Percentiles rank a stretch among this genome's conserved stretches.
Conservation (phyloP, 2,329 filamentous ascomycete species). For the Cytospora schulzeri region DNA sequence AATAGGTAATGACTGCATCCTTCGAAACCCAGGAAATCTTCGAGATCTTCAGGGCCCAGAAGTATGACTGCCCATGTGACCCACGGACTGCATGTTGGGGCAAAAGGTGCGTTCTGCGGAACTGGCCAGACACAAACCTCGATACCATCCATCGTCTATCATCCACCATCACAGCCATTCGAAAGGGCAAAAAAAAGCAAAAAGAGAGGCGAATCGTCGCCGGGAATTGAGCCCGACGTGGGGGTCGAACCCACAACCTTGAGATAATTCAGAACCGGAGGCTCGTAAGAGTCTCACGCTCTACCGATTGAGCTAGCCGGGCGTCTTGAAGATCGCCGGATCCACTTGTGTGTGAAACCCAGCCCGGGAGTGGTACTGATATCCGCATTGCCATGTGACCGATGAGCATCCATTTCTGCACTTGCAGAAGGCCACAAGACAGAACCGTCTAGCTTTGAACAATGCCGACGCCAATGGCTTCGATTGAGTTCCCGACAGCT, state of each 20-base stretch:
- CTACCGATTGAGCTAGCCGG: conserved; percentile 71
- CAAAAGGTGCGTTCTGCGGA: no score
- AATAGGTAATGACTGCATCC: not conserved
- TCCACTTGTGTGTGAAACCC: no score
- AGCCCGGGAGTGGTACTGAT: no score
- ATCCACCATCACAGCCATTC: no score
- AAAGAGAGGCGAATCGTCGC: not conserved
- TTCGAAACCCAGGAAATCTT: not conserved
- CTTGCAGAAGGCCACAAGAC: not conserved
- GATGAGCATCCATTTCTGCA: not conserved
- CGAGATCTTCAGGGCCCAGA: not conserved
- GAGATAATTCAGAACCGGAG: conserved; percentile 19
- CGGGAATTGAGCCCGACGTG: conserved; percentile 23
- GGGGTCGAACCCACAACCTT: conserved; percentile 24
- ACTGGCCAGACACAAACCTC: no score
- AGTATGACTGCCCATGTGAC: not conserved
- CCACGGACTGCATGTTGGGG: not conserved
- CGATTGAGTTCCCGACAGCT: not conserved
- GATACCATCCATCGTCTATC: no score
- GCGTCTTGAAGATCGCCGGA: conserved; percentile 33
- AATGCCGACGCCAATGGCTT: not conserved
- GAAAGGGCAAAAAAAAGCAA: no score
- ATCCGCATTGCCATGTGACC: no score
- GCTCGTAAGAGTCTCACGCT: conserved; percentile 68
- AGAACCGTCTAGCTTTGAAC: not conserved